phyloP scores from a whole-genome alignment of 805 yeast species.

The Helenozyma rhizophorensis region DNA sequence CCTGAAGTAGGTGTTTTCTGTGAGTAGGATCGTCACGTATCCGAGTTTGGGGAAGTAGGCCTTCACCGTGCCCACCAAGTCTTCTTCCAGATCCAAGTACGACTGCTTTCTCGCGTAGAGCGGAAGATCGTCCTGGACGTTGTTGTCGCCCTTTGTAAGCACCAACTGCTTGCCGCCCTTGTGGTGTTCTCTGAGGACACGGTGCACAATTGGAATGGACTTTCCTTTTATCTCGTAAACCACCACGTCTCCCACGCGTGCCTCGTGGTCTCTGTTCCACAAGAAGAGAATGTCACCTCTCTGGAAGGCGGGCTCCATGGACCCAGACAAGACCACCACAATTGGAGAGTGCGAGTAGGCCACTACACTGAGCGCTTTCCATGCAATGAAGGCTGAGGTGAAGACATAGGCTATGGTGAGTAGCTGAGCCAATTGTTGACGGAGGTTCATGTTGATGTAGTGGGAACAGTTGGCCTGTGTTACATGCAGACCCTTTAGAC shows the following conservation, averaged over 20 bases:
- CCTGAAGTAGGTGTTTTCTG: slow-evolving; percentile 83
- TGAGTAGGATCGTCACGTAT: slow-evolving; percentile 83
- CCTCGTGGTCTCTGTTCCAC: slow-evolving; percentile 73
- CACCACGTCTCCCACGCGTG: slow-evolving; percentile 86
- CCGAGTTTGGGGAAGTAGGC: slow-evolving; percentile 89
- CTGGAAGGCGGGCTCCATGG: slow-evolving; percentile 99
- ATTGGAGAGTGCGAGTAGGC: slow-evolving; percentile 88
- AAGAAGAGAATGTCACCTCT: slow-evolving; percentile 90
- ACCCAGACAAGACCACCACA: slow-evolving; percentile 95
- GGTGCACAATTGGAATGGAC: slow-evolving; percentile 92
- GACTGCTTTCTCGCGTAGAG: slow-evolving; percentile 72
- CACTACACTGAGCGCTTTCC: slow-evolving; percentile 76
- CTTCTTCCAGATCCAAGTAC: slow-evolving; percentile 72
- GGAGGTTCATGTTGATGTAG: slow-evolving; percentile 45
- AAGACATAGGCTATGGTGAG: slow-evolving; percentile 74
- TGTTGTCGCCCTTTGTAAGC: slow-evolving; percentile 95
- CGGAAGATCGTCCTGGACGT: slow-evolving; percentile 85
- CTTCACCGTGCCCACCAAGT: slow-evolving; percentile 87
- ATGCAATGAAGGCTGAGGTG: slow-evolving; percentile 85
- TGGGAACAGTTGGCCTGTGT: too few relatives aligned
- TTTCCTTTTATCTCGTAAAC: slow-evolving; percentile 81
- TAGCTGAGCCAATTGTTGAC: slow-evolving; percentile 59
- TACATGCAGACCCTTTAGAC: too few relatives aligned
- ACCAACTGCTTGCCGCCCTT: slow-evolving; percentile 56
- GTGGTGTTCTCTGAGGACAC: slow-evolving; percentile 85